These are phyloP conservation scores for Suhomyces kunorum DNA, from an alignment of 1,139 yeast species.

Conservation along the genomic window DNA sequence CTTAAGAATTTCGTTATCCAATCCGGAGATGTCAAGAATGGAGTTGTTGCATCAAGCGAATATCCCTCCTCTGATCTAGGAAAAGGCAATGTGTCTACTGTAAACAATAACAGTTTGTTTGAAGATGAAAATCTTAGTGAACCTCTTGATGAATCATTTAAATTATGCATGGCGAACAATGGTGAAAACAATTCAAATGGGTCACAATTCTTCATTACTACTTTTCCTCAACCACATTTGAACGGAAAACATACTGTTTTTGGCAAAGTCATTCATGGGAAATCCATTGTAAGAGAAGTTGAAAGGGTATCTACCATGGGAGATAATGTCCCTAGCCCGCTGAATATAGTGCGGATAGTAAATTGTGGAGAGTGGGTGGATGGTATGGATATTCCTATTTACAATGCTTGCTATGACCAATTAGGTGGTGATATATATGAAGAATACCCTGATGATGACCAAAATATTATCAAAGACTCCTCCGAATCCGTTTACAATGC, in stretches of 20 bases:
- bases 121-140: conserved; percentile 62
- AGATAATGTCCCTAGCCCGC: conserved; percentile 46
- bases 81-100: conserved; percentile 53
- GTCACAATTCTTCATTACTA: conserved; percentile 79
- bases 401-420: conserved; percentile 58
- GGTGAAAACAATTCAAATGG: conserved; percentile 60
- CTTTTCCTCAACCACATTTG: conserved; percentile 70
- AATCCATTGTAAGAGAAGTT: conserved; percentile 66
- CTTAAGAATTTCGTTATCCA: conserved; percentile 80
- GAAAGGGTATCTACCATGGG: conserved; percentile 52
- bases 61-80: conserved; percentile 46
- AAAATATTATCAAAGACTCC: conserved; percentile 57
- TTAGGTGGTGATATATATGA: conserved; percentile 72
- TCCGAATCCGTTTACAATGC: conserved; percentile 55
- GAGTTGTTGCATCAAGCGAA: conserved; percentile 18
- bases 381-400: conserved; percentile 54
- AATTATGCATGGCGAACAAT: conserved; percentile 72
- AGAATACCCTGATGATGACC: conserved; percentile 75
- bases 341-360: conserved; percentile 48
- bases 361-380: conserved; percentile 70
- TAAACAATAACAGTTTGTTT: conserved; percentile 41
- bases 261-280: conserved; percentile 66
- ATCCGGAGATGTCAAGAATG: conserved; percentile 59
- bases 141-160: conserved; percentile 48
- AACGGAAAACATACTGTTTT: conserved; percentile 76